Conservation (phyloP, 2,329 filamentous ascomycete genomes). For the Colletotrichum zoysiae region DNA sequence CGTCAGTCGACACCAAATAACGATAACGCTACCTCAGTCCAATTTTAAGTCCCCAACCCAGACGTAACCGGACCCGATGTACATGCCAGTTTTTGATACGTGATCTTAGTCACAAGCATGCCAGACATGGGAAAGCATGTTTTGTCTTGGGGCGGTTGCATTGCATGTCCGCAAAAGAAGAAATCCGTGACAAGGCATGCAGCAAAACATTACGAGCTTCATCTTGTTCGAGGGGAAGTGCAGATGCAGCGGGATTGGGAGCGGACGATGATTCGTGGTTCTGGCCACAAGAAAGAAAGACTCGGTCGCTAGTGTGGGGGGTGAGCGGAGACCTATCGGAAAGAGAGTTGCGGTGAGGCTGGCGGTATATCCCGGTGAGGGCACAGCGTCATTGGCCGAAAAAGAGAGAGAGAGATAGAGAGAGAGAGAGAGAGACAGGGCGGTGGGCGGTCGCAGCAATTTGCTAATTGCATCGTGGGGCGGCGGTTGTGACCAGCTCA, state of each 20-base stretch:
- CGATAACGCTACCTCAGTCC: background rate
- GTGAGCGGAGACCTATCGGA: slow-evolving; percentile 42
- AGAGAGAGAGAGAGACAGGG: slow-evolving; percentile 4
- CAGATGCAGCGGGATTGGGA: slow-evolving; percentile 28
- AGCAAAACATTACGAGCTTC: slow-evolving; percentile 24
- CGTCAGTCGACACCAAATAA: background rate
- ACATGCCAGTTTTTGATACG: slow-evolving; percentile 17
- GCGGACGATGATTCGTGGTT: slow-evolving; percentile 32
- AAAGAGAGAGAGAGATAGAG: slow-evolving; percentile 8
- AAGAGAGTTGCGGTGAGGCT: slow-evolving; percentile 44
- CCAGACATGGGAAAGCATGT: slow-evolving; percentile 19
- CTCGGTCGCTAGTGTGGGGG: slow-evolving; percentile 34
- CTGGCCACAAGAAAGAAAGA: slow-evolving; percentile 32
- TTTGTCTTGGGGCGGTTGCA: slow-evolving; percentile 30
- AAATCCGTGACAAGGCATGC: slow-evolving; percentile 11
- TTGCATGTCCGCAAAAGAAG: slow-evolving; percentile 16
- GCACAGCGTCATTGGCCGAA: slow-evolving; percentile 24
- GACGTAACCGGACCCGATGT: slow-evolving; percentile 18
- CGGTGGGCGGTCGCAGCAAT: slow-evolving; percentile 11
- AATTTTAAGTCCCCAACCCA: too few relatives aligned
- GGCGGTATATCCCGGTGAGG: slow-evolving; percentile 40
- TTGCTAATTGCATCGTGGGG: slow-evolving; percentile 29
- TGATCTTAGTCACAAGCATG: slow-evolving; percentile 14
- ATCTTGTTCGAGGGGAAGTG: slow-evolving; percentile 30
- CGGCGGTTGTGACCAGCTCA: slow-evolving; percentile 26